Conservation (phyloP, 1,284 basidiomycete species). For the Irpex rosettiformis region DNA sequence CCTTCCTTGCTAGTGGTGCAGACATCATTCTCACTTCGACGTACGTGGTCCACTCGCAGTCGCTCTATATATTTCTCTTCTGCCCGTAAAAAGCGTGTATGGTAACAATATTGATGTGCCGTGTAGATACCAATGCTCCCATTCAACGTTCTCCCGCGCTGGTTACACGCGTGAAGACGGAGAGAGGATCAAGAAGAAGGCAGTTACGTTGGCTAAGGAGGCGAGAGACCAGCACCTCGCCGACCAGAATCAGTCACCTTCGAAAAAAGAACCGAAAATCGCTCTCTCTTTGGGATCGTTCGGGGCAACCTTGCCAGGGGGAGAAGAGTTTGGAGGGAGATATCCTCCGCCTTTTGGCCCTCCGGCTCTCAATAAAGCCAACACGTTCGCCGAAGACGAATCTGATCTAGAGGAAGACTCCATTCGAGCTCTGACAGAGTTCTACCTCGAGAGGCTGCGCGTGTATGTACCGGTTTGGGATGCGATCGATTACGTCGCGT, state of each 20-base stretch:
- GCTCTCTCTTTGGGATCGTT: constrained; percentile 75
- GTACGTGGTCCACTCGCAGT: constrained; percentile 35
- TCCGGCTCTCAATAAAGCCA: constrained; percentile 34
- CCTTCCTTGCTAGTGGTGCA: constrained; percentile 60
- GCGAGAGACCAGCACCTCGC: constrained; percentile 37
- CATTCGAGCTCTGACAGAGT: constrained; percentile 53
- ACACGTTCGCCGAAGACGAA: constrained; percentile 38
- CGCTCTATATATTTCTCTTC: background rate
- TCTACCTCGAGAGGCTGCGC: constrained; percentile 65
- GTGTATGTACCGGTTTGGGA: constrained; percentile 58
- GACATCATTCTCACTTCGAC: constrained; percentile 58
- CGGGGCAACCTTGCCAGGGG: constrained; percentile 63
- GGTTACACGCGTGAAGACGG: constrained; percentile 48
- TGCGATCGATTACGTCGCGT: constrained; percentile 62
- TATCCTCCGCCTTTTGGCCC: constrained; percentile 79
- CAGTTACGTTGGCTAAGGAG: constrained; percentile 49
- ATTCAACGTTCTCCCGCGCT: constrained; percentile 48
- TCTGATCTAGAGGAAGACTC: constrained; percentile 31
- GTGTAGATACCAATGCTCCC: constrained; percentile 71
- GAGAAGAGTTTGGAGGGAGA: constrained; percentile 72
- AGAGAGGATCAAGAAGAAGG: constrained; percentile 46
- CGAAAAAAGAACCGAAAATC: constrained; percentile 35
- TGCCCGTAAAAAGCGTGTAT: too few species aligned
- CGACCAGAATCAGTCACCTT: constrained; percentile 16
- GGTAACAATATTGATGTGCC: too few species aligned